phyloP scores from a whole-genome alignment of 768 basidiomycete species.

The Leucosporidium creatinivorum region DNA sequence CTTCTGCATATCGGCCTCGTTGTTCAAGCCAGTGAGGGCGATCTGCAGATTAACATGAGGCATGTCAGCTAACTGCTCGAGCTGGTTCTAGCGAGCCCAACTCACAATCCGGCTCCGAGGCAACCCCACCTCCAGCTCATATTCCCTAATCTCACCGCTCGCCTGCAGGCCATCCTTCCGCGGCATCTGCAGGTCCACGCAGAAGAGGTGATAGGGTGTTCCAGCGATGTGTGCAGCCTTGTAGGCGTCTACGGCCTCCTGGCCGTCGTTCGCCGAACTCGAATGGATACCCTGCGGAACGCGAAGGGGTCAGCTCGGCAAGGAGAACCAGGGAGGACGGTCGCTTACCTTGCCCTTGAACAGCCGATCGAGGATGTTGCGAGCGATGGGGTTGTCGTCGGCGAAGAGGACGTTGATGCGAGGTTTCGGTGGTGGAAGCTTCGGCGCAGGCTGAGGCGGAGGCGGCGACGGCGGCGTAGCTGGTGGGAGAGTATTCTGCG shows the following conservation, averaged over 20 bases:
- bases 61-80: too few species aligned
- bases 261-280: neutral
- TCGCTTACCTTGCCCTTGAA: neutral
- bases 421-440: neutral
- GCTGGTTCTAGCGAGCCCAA: neutral
- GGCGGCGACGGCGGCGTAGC: too few species aligned
- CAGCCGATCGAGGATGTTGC: slow-evolving; percentile 8
- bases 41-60: too few species aligned
- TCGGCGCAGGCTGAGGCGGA: neutral
- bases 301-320: neutral
- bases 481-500: too few species aligned
- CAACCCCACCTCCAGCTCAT: slow-evolving; percentile 11
- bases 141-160: neutral
- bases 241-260: neutral
- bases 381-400: slow-evolving; percentile 25
- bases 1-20: slow-evolving; percentile 18
- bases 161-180: slow-evolving; percentile 21
- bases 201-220: too few species aligned
- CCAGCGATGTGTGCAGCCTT: neutral
- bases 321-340: neutral
- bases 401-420: slow-evolving; percentile 18
- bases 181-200: neutral
- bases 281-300: neutral
- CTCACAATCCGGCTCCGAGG: neutral
- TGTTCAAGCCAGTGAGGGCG: slow-evolving; percentile 20